A percentile compares a stretch with the other conserved stretches of the same genome.
Evolutionary conservation across 1,139 yeast genomes (phyloP).

Genomic region (Lodderomyces metapsilosis): DNA sequence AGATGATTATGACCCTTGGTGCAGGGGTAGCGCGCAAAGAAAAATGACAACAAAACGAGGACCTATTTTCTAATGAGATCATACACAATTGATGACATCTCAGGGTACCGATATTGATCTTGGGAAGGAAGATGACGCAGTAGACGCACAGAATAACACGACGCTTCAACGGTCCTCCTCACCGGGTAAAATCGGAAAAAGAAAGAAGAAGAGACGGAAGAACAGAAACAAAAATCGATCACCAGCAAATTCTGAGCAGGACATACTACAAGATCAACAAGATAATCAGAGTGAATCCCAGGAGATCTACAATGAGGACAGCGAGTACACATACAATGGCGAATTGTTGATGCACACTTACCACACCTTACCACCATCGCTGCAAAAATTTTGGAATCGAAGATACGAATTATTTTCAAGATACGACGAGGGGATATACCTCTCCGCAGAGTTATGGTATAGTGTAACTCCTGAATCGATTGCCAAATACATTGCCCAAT

Average conservation of each 20-base stretch:
- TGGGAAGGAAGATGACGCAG: too few species aligned
- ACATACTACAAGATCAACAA: not conserved
- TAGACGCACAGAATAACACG: not conserved
- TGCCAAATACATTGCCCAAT: constrained; percentile 63
- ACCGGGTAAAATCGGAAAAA: constrained; percentile 2
- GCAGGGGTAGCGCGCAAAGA: not conserved
- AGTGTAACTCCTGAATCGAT: constrained; percentile 86
- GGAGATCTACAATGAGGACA: constrained; percentile 1
- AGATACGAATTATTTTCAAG: constrained; percentile 57
- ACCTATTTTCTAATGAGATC: too few species aligned
- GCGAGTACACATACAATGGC: constrained; percentile 23
- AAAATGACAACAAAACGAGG: not conserved
- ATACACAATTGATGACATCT: too few species aligned
- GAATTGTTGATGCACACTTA: constrained; percentile 40
- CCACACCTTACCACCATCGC: constrained; percentile 38
- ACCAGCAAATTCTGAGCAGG: constrained; percentile 3
- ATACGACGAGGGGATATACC: constrained; percentile 67
- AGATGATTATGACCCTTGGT: too few species aligned
- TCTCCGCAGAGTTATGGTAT: constrained; percentile 82
- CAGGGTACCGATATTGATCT: too few species aligned
- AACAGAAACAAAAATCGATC: constrained; percentile 5
- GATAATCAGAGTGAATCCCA: constrained; percentile 5
- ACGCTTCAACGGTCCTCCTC: not conserved
- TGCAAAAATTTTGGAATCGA: constrained; percentile 59
- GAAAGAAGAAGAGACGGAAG: constrained; percentile 9